These are phyloP conservation scores for Xylaria scruposa DNA, from an alignment of 495 filamentous ascomycete species.

Conservation along the genomic window DNA sequence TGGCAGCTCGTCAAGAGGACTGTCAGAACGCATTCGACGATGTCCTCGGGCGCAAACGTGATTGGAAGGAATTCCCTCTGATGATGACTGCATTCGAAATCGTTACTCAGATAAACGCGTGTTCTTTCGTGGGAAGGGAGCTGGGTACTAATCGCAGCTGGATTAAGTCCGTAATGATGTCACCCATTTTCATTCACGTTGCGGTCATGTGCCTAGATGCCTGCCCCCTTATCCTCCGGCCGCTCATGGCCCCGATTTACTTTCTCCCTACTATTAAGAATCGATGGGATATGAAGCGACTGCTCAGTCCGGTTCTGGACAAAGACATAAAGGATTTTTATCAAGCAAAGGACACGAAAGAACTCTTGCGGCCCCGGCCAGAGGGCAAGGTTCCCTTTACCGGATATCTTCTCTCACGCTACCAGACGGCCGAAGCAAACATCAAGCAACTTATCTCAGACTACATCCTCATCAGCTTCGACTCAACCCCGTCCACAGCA, in stretches of 20 bases:
- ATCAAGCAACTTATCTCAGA: background rate
- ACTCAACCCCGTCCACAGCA: constrained; percentile 12
- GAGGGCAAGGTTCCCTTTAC: constrained; percentile 14
- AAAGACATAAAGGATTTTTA: constrained; percentile 9
- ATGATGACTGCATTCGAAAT: constrained; percentile 4
- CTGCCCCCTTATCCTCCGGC: background rate
- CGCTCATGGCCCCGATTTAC: constrained; percentile 2
- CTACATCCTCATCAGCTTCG: constrained; percentile 9
- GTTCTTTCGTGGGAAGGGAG: background rate
- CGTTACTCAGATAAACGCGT: background rate
- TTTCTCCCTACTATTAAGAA: background rate
- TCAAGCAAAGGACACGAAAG: constrained; percentile 2
- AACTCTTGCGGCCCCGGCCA: background rate
- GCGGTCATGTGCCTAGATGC: constrained; percentile 3
- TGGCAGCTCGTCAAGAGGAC: background rate
- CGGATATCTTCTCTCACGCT: background rate
- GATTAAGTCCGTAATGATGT: constrained; percentile 9
- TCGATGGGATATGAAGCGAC: constrained; percentile 6
- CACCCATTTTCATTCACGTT: constrained; percentile 14
- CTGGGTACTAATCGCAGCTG: background rate
- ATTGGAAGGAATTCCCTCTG: constrained; percentile 6
- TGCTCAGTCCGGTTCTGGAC: background rate
- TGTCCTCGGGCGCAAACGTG: background rate
- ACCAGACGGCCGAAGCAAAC: background rate
- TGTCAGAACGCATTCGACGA: background rate